phyloP scores from a whole-genome alignment of 805 yeast species.

The Ogataea methanolica region DNA sequence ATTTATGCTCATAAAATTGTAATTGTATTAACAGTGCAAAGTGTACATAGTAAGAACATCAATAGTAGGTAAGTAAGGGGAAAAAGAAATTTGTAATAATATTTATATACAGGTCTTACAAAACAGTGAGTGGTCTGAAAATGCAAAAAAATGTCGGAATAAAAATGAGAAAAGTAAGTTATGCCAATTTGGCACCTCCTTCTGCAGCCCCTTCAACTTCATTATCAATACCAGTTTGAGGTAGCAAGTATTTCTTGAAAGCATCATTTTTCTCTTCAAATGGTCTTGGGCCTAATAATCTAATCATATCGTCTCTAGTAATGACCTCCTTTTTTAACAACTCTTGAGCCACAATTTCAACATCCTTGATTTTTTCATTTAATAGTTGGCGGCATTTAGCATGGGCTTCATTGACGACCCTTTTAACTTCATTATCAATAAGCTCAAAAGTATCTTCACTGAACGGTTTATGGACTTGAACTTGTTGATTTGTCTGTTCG shows the following conservation, averaged over 20 bases:
- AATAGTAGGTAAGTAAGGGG: no score
- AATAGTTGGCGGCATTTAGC: slow-evolving; percentile 64
- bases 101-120: neutral
- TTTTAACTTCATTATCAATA: slow-evolving; percentile 79
- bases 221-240: slow-evolving; percentile 10
- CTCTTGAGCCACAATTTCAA: slow-evolving; percentile 83
- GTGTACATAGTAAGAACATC: no score
- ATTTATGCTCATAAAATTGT: no score
- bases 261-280: slow-evolving; percentile 90
- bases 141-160: neutral
- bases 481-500: slow-evolving; percentile 60
- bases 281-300: slow-evolving; percentile 85
- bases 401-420: slow-evolving; percentile 74
- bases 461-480: slow-evolving; percentile 60
- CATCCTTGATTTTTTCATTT: slow-evolving; percentile 65
- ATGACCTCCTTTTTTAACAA: slow-evolving; percentile 82
- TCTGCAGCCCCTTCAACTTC: slow-evolving; percentile 16
- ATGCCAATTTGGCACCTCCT: slow-evolving; percentile 17
- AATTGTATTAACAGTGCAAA: no score
- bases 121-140: neutral
- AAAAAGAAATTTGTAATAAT: neutral
- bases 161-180: neutral
- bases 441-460: slow-evolving; percentile 79
- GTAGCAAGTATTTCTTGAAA: slow-evolving; percentile 61
- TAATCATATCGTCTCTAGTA: slow-evolving; percentile 90